phyloP scores from a whole-genome alignment of 2,329 filamentous ascomycete species.

The Aspergillus fischeri region DNA sequence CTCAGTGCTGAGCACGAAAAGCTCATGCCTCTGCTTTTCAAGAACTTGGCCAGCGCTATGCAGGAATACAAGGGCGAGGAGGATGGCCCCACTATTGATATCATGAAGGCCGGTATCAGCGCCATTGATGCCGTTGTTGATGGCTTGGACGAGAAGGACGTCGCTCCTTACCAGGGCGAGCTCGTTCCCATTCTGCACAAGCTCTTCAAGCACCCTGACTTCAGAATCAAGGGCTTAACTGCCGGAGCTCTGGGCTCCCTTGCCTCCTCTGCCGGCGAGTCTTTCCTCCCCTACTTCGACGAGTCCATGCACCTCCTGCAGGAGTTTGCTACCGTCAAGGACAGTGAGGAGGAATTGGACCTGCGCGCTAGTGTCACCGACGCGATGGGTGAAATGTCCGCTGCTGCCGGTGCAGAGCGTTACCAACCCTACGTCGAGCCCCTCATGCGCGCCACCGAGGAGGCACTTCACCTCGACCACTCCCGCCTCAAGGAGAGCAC shows the following conservation, averaged over 20 bases:
- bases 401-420: conserved; percentile 75
- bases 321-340: conserved; percentile 78
- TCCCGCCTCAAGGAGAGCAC: conserved; percentile 90
- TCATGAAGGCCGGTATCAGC: conserved; percentile 84
- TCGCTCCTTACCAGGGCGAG: conserved; percentile 75
- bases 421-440: conserved; percentile 91
- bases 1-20: conserved; percentile 79
- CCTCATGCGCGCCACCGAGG: conserved; percentile 87
- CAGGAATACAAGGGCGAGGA: conserved; percentile 61
- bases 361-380: conserved; percentile 87
- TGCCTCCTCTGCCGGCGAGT: conserved; percentile 74
- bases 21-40: conserved; percentile 77
- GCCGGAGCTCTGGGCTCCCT: conserved; percentile 88
- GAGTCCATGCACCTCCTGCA: conserved; percentile 87
- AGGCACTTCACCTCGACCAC: conserved; percentile 83
- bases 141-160: conserved; percentile 69
- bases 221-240: conserved; percentile 83
- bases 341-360: conserved; percentile 82
- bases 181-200: conserved; percentile 80
- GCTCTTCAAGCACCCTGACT: conserved; percentile 78
- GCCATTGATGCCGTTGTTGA: conserved; percentile 90
- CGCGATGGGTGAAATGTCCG: conserved; percentile 86
- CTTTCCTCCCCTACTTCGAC: conserved; percentile 88
- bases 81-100: conserved; percentile 72
- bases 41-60: conserved; percentile 81